These are phyloP conservation scores for Evansstolkia leycettana DNA, from an alignment of 495 filamentous ascomycete species.

Conservation along the genomic window DNA sequence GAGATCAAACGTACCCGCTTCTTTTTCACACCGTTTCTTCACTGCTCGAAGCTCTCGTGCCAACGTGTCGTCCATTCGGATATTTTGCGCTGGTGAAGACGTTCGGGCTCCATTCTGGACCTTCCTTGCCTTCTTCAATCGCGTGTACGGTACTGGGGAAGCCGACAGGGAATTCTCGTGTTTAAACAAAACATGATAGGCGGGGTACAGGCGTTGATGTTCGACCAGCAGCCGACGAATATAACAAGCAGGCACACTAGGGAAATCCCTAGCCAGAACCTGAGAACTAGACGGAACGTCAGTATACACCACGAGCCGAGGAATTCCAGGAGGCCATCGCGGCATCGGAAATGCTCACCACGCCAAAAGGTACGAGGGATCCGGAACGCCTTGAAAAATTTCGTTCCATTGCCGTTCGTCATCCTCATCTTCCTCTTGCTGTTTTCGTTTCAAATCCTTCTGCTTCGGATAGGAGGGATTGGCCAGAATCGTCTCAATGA, in stretches of 20 bases:
- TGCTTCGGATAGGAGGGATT: conserved; percentile 36
- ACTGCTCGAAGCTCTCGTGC: too few relatives aligned
- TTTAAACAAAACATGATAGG: conserved; percentile 5
- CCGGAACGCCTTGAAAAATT: conserved; percentile 4
- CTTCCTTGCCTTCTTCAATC: conserved; percentile 2
- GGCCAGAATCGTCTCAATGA: conserved; percentile 34
- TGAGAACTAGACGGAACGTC: too few relatives aligned
- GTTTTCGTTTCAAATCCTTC: conserved; percentile 30
- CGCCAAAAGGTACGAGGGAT: too few relatives aligned
- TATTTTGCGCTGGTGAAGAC: too few relatives aligned
- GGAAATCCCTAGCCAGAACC: conserved; percentile 7
- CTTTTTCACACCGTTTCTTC: too few relatives aligned
- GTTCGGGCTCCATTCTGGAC: too few relatives aligned
- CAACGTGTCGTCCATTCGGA: too few relatives aligned
- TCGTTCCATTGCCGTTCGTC: conserved; percentile 20
- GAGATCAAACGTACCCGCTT: too few relatives aligned
- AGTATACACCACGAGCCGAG: too few relatives aligned
- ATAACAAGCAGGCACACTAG: conserved; percentile 2
- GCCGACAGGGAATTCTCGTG: conserved; percentile 2
- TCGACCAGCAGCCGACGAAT: conserved; percentile 5
- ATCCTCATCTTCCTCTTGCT: conserved; percentile 21
- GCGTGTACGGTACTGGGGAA: neutral
- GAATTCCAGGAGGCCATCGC: too few relatives aligned
- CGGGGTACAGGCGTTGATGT: conserved; percentile 8
- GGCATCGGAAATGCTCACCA: too few relatives aligned